Percentiles rank a stretch among this genome's conserved stretches.
phyloP scores from a whole-genome alignment of 164 flowering plant genomes.

The Piper betle region DNA sequence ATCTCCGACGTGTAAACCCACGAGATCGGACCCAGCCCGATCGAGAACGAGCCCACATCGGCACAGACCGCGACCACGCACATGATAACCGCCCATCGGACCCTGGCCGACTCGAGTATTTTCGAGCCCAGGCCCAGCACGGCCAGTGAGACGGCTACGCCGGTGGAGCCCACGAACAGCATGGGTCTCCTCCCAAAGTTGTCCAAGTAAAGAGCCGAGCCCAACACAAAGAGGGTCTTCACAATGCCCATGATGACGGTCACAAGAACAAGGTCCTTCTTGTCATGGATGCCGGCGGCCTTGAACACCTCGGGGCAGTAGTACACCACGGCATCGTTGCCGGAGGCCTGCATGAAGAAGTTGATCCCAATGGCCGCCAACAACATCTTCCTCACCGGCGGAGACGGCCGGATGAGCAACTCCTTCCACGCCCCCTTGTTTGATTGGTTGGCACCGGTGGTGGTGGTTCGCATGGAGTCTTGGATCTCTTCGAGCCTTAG shows the following conservation, averaged over 20 bases:
- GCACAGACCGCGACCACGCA: slow-evolving; percentile 55
- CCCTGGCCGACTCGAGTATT: slow-evolving; percentile 21
- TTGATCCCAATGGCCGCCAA: slow-evolving; percentile 65
- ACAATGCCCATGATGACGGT: slow-evolving; percentile 63
- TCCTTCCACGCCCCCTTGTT: slow-evolving; percentile 62
- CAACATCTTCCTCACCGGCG: slow-evolving; percentile 39
- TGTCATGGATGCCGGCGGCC: slow-evolving; percentile 43
- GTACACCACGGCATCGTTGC: slow-evolving; percentile 77
- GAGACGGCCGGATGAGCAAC: slow-evolving; percentile 33
- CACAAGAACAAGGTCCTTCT: slow-evolving; percentile 27
- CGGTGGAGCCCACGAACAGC: slow-evolving; percentile 47
- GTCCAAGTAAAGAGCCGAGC: slow-evolving; percentile 59
- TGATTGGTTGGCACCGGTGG: background rate
- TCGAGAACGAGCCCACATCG: slow-evolving; percentile 65
- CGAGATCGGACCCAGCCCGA: slow-evolving; percentile 74
- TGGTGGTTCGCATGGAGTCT: slow-evolving; percentile 10
- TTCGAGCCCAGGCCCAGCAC: slow-evolving; percentile 48
- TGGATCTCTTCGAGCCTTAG: slow-evolving; percentile 35
- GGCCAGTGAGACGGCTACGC: slow-evolving; percentile 40
- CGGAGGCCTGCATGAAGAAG: slow-evolving; percentile 92
- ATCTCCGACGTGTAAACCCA: slow-evolving; percentile 79
- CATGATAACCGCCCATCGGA: slow-evolving; percentile 49
- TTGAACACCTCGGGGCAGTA: slow-evolving; percentile 68
- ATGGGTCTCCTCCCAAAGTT: slow-evolving; percentile 61
- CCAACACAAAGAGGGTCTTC: slow-evolving; percentile 45